Evolutionary conservation across 2,329 filamentous ascomycete species (phyloP).

Genomic region (Pleomassaria siparia): DNA sequence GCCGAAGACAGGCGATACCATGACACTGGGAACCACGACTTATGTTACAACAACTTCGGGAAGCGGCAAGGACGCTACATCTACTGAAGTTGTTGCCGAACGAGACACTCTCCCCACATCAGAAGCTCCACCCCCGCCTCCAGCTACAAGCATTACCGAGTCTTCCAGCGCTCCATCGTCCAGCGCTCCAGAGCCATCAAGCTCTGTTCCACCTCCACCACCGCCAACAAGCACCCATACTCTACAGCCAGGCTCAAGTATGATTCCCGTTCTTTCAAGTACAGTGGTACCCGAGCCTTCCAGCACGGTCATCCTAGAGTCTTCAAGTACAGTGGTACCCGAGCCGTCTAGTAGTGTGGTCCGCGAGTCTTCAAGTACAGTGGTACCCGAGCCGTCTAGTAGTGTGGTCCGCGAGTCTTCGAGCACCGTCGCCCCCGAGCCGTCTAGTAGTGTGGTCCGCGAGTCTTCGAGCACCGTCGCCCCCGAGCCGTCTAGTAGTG

Average conservation of each 20-base stretch:
- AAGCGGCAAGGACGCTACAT: conserved; percentile 6
- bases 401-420: not conserved
- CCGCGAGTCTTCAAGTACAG: conserved; percentile 2
- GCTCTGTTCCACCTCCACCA: conserved; percentile 7
- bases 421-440: too few relatives aligned
- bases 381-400: not conserved
- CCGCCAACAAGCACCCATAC: conserved; percentile 4
- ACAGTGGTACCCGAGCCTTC: conserved; percentile 14
- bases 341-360: not conserved
- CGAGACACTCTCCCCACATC: conserved; percentile 6
- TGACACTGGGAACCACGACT: conserved; percentile 10
- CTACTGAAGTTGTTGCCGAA: conserved; percentile 7
- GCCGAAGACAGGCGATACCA: conserved; percentile 3
- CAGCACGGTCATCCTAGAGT: conserved; percentile 8
- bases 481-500: too few relatives aligned
- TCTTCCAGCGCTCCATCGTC: not conserved
- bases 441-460: not conserved
- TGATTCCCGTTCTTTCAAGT: conserved; percentile 11
- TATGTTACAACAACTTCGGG: conserved; percentile 8
- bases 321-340: conserved; percentile 6
- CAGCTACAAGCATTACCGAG: not conserved
- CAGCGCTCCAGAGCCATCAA: conserved; percentile 1
- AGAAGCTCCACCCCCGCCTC: not conserved
- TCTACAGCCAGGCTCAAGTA: conserved; percentile 6
- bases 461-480: too few relatives aligned